Evolutionary conservation across 2,329 filamentous ascomycete species (phyloP).

Genomic region (Ceratocystis albifundus): DNA sequence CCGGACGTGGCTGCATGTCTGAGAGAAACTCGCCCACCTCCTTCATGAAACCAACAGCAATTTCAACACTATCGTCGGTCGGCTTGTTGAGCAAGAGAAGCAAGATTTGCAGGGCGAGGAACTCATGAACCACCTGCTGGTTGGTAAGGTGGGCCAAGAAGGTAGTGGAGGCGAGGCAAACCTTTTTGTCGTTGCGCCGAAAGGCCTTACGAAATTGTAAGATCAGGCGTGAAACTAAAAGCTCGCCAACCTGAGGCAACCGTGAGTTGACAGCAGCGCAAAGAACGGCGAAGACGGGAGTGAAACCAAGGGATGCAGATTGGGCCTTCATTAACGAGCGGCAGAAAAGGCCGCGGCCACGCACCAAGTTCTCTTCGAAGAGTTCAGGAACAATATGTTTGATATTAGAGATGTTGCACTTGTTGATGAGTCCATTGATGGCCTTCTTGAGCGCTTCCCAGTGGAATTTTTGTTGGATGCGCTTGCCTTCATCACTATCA

Average conservation of each 20-base stretch:
- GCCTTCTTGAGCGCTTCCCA: slow-evolving; percentile 99
- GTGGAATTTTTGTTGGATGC: slow-evolving; percentile 53
- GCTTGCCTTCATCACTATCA: slow-evolving; percentile 90
- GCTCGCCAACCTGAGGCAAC: slow-evolving; percentile 83
- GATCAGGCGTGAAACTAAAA: slow-evolving; percentile 73
- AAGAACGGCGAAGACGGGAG: slow-evolving; percentile 91
- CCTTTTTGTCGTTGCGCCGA: slow-evolving; percentile 91
- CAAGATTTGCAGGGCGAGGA: slow-evolving; percentile 83
- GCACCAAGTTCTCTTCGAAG: slow-evolving; percentile 85
- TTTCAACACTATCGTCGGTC: slow-evolving; percentile 94
- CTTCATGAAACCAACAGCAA: slow-evolving; percentile 83
- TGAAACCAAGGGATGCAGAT: slow-evolving; percentile 88
- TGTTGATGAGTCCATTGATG: slow-evolving; percentile 98
- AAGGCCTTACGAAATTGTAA: slow-evolving; percentile 93
- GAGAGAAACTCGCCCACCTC: slow-evolving; percentile 91
- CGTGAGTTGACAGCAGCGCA: slow-evolving; percentile 96
- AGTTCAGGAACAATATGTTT: slow-evolving; percentile 94
- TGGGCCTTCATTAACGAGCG: slow-evolving; percentile 98
- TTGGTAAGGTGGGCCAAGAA: slow-evolving; percentile 95
- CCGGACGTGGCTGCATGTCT: slow-evolving; percentile 84
- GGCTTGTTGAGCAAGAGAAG: slow-evolving; percentile 88
- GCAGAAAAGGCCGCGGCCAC: slow-evolving; percentile 85
- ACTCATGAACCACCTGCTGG: slow-evolving; percentile 89
- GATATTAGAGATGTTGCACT: slow-evolving; percentile 96
- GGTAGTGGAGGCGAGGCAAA: slow-evolving; percentile 83